These are phyloP conservation scores for Candida succiphila DNA, from an alignment of 805 yeast species.

Conservation along the genomic window DNA sequence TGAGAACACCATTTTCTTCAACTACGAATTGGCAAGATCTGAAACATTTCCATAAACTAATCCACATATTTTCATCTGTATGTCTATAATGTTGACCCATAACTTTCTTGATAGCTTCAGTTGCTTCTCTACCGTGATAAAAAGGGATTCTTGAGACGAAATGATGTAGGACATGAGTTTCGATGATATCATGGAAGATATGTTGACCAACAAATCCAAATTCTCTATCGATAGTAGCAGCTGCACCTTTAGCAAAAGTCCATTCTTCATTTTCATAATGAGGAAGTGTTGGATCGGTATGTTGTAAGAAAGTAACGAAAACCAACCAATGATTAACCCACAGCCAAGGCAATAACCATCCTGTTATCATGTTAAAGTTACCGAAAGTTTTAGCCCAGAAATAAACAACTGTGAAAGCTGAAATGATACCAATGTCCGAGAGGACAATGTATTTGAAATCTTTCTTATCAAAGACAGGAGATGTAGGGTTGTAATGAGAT, in stretches of 20 bases:
- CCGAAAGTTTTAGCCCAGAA: slow-evolving; percentile 42
- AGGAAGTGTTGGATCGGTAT: slow-evolving; percentile 50
- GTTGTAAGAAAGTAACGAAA: slow-evolving; percentile 52
- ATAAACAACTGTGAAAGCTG: slow-evolving; percentile 35
- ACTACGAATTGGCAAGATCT: slow-evolving; percentile 67
- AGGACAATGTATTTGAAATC: slow-evolving; percentile 47
- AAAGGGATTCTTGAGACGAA: slow-evolving; percentile 46
- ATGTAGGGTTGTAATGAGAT: slow-evolving; percentile 45
- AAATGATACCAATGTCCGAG: slow-evolving; percentile 45
- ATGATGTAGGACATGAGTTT: slow-evolving; percentile 49
- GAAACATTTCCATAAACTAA: slow-evolving; percentile 42
- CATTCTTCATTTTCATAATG: slow-evolving; percentile 47
- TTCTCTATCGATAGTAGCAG: slow-evolving; percentile 54
- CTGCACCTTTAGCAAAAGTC: slow-evolving; percentile 61
- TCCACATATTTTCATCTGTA: slow-evolving; percentile 48
- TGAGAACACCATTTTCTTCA: slow-evolving; percentile 54
- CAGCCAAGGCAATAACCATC: slow-evolving; percentile 50
- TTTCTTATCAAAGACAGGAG: slow-evolving; percentile 43
- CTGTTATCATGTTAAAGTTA: slow-evolving; percentile 36
- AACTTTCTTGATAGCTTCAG: slow-evolving; percentile 39
- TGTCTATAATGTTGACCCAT: slow-evolving; percentile 43
- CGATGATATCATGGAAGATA: slow-evolving; percentile 49
- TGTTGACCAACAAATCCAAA: slow-evolving; percentile 50
- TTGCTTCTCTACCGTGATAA: slow-evolving; percentile 45
- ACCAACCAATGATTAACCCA: slow-evolving; percentile 61